Evolutionary conservation across 2,329 filamentous ascomycete genomes (phyloP), one percentile per base, ranked within the genome.

Genomic region (Pleomassaria siparia): DNA sequence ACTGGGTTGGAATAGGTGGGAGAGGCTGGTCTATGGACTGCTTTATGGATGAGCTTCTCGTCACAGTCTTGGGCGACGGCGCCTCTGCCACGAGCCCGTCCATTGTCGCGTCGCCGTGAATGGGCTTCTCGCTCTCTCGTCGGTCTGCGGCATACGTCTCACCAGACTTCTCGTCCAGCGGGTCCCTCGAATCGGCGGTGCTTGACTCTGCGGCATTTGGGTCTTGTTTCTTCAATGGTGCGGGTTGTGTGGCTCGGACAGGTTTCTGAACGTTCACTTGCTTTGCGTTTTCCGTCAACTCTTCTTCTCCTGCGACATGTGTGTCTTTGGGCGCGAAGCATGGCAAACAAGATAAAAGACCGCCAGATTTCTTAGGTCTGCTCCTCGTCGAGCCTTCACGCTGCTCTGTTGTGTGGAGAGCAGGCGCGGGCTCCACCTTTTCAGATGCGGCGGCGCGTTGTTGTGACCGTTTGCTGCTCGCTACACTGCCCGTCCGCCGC

Each of bases 291-390:
- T 75, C 72, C 21, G 69, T 74, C 30, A 81, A 77, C 48, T 82
- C 55, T n/a, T 57, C 56, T 37, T 70, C 63, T 24, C 50, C 58
- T 0, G 47, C 26, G 8, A 54, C 28, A 36, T 82, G 80, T 13
- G 79, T 77, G 54, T 81, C 77, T 53, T 86, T 84, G 41, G 84
- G 82, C 32, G 83, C 78, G 67, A 86, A 89, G 73, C 86, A 89
- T 50, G 80, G 83, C 49, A 89, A 75, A 45, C 89, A 78, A 11
- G 73, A 66, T 10, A 77, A 58, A 25, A 77, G 57, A 13, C 66
- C 64, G 18, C 68, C 65, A 29, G 72, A 72, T 60, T 74, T 75
- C 58, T 72, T 75, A 35, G 66, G 60, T 54, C 73, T 60, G 49
- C 67, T 70, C 49, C 73, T 54, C 55, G 60, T 64, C 39, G 66